Percentiles rank a stretch among this genome's conserved stretches.
Conservation (phyloP, 176 grass and related monocot genomes). For the Oryza australiensis region DNA sequence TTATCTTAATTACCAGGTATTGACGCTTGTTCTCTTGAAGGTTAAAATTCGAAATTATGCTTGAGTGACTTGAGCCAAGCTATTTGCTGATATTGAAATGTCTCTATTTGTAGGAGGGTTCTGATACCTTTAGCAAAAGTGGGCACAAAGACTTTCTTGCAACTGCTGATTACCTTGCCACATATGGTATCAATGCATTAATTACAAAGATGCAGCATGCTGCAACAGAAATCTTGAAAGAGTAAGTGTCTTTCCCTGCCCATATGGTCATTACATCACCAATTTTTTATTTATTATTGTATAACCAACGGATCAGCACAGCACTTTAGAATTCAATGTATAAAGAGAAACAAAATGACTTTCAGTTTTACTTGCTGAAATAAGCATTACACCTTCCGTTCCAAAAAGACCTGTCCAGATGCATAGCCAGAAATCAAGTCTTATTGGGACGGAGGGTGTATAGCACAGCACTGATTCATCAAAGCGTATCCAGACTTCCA, state of each 20-base stretch:
- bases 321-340: not conserved
- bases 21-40: not conserved
- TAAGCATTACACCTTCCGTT: not conserved
- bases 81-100: constrained; percentile 26
- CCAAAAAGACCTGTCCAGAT: no score
- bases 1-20: not conserved
- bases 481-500: not conserved
- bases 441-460: no score
- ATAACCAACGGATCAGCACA: not conserved
- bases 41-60: not conserved
- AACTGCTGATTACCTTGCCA: constrained; percentile 83
- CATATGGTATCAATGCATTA: constrained; percentile 68
- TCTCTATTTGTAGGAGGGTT: constrained; percentile 59
- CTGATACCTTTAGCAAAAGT: constrained; percentile 54
- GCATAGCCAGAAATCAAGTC: no score
- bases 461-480: not conserved
- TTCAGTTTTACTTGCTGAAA: constrained; percentile 3
- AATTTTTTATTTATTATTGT: not conserved
- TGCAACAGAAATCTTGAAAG: constrained; percentile 81
- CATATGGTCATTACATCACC: not conserved
- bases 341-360: not conserved
- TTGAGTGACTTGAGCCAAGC: not conserved
- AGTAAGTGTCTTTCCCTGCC: constrained; percentile 50
- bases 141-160: constrained; percentile 76
- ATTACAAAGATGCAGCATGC: constrained; percentile 69